Evolutionary conservation across 371 early-diverging fungal species (phyloP), one percentile per base, ranked within the genome.

Genomic region (Mucor saturninus): DNA sequence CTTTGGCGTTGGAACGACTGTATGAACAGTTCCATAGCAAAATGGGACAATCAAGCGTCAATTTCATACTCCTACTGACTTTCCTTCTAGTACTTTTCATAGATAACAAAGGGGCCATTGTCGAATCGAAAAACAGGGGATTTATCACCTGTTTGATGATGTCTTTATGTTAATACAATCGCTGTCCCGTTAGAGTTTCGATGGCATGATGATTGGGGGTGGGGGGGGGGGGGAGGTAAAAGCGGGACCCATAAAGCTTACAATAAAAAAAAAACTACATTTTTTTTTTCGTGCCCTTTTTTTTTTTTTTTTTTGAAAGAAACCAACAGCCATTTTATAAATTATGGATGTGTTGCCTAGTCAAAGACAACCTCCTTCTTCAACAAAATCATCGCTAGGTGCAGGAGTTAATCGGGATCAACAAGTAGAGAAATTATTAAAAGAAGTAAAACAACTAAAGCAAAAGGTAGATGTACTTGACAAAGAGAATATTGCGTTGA

Each of bases 401-500:
- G 63, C 69, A 30, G 63, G 69, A n/a, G 66, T 58, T 50, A 73
- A 76, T 64, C 70, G 81, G 6, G 81, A 80, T 69, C 81, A 80
- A 52, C 82, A 82, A 67, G 69, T 86, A 21, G 88, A 88, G 46
- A 87, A 88, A 51, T 74, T 88, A 14, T 50, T 86, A 8, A 89
- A 89, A 57, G 95, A 93, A 72, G 81, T 84, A 21, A 89, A 89
- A 56, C 70, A 83, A n/a, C 80, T 93, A 30, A 92, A 91, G 72
- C 88, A 85, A 62, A 89, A 88, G 66, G 88, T 92, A 9, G 93
- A 91, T 64, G 63, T 84, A 6, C 74, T 95, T 30, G 93, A 93
- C 61, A 90, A 91, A 64, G 95, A 95, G 68, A 95, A 93, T 73
- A 83, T 74, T 43, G 86, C 89, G 1, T 75, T 95, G 35, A 95